Evolutionary conservation across 2,329 filamentous ascomycete species (phyloP).

Genomic region (Mariannaea elegans): DNA sequence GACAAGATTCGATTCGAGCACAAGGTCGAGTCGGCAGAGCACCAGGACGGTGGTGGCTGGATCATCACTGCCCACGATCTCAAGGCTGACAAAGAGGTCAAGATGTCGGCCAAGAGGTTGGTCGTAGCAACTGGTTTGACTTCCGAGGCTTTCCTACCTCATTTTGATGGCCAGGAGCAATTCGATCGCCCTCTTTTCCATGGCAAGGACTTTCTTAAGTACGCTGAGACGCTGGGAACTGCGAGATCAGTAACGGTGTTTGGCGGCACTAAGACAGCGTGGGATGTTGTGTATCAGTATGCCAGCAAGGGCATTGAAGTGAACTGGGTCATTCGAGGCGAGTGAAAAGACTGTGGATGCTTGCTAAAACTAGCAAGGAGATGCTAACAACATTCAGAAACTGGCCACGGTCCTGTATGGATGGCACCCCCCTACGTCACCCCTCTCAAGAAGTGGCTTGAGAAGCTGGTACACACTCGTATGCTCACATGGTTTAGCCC

Average conservation of each 20-base stretch:
- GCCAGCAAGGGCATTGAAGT: conserved; percentile 64
- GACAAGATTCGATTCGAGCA: conserved; percentile 51
- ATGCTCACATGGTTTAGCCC: conserved; percentile 73
- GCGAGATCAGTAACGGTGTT: conserved; percentile 62
- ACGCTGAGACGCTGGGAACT: conserved; percentile 51
- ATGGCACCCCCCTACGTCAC: conserved; percentile 67
- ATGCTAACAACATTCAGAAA: conserved; percentile 25
- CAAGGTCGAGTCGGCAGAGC: conserved; percentile 54
- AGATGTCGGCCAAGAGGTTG: conserved; percentile 55
- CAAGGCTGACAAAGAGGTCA: conserved; percentile 26
- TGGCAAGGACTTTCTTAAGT: conserved; percentile 53
- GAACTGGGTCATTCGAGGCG: conserved; percentile 67
- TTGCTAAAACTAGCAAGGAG: background rate
- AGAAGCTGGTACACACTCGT: conserved; percentile 63
- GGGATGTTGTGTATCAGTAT: conserved; percentile 71
- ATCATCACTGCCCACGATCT: conserved; percentile 26
- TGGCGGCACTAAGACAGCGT: conserved; percentile 71
- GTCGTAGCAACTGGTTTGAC: conserved; percentile 66
- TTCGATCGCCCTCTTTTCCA: conserved; percentile 62
- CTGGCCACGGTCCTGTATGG: conserved; percentile 64
- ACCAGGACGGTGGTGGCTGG: conserved; percentile 54
- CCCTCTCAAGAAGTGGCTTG: conserved; percentile 67
- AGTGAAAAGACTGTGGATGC: conserved; percentile 6
- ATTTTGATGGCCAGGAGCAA: conserved; percentile 54
- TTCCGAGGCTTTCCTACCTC: conserved; percentile 55